phyloP scores from a whole-genome alignment of 2,329 filamentous ascomycete genomes.

The Calycina marina region DNA sequence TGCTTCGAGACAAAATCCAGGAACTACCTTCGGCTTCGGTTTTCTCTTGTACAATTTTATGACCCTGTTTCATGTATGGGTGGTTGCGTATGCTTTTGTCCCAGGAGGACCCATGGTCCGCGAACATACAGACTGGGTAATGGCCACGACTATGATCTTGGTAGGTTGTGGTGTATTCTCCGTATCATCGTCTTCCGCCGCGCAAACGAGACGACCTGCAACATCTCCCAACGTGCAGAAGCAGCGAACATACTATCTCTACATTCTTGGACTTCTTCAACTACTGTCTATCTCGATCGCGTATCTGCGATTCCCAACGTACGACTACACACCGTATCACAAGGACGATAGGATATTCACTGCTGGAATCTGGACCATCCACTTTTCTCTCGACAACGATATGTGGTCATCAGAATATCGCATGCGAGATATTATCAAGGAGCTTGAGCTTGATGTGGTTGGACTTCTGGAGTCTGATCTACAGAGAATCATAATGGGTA shows the following conservation, averaged over 20 bases:
- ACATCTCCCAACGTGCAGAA: slow-evolving; percentile 30
- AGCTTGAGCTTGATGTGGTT: slow-evolving; percentile 92
- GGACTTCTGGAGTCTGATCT: slow-evolving; percentile 88
- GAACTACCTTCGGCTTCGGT: slow-evolving; percentile 69
- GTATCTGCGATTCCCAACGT: slow-evolving; percentile 81
- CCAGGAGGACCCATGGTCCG: slow-evolving; percentile 84
- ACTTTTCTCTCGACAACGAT: slow-evolving; percentile 94
- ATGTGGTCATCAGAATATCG: slow-evolving; percentile 97
- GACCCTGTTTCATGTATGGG: slow-evolving; percentile 96
- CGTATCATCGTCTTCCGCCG: slow-evolving; percentile 27
- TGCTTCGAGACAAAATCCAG: slow-evolving; percentile 64
- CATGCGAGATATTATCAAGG: slow-evolving; percentile 80
- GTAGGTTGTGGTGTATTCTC: slow-evolving; percentile 79
- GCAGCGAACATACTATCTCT: slow-evolving; percentile 50
- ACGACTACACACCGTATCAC: slow-evolving; percentile 86
- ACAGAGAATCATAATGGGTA: slow-evolving; percentile 99
- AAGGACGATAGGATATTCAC: slow-evolving; percentile 76
- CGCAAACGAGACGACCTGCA: slow-evolving; percentile 19
- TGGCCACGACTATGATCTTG: slow-evolving; percentile 70
- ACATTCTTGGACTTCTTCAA: slow-evolving; percentile 62
- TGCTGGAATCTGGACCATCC: slow-evolving; percentile 95
- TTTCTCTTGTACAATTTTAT: slow-evolving; percentile 89
- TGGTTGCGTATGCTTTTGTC: slow-evolving; percentile 95
- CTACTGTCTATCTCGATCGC: slow-evolving; percentile 66
- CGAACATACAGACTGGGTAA: slow-evolving; percentile 92